These are phyloP conservation scores for Noccaea caerulescens DNA, from an alignment of 345 rosid genomes.

Conservation along the genomic window DNA sequence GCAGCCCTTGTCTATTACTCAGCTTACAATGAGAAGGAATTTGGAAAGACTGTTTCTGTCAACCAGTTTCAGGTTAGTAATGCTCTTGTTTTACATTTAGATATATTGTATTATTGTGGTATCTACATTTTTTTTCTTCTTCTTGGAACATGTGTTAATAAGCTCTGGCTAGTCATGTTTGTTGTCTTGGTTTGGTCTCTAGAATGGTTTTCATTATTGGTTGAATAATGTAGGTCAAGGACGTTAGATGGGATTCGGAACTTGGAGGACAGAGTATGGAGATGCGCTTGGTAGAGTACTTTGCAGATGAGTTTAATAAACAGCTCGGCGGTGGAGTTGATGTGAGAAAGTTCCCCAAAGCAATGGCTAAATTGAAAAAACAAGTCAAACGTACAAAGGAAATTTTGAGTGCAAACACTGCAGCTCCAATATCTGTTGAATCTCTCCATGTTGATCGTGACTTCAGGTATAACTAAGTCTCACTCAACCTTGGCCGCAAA, in stretches of 20 bases:
- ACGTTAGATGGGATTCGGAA: slow-evolving; percentile 95
- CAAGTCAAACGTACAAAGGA: slow-evolving; percentile 99
- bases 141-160: background rate
- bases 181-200: slow-evolving; percentile 11
- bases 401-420: slow-evolving; percentile 90
- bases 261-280: slow-evolving; percentile 98
- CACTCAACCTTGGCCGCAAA: slow-evolving; percentile 8
- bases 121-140: background rate
- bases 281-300: slow-evolving; percentile 77
- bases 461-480: slow-evolving; percentile 66
- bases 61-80: slow-evolving; percentile 90
- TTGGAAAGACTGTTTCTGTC: slow-evolving; percentile 80
- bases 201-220: background rate
- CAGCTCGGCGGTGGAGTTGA: slow-evolving; percentile 87
- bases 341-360: slow-evolving; percentile 88
- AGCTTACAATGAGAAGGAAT: slow-evolving; percentile 79
- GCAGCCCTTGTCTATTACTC: slow-evolving; percentile 91
- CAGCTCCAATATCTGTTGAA: slow-evolving; percentile 93
- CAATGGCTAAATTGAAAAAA: slow-evolving; percentile 98
- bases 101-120: background rate
- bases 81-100: background rate
- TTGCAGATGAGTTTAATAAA: slow-evolving; percentile 95
- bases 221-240: slow-evolving; percentile 68
- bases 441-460: slow-evolving; percentile 90
- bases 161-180: background rate